Percentiles rank a stretch among this genome's conserved stretches.
Evolutionary conservation across 805 yeast species (phyloP).

Genomic region (Sungouiozyma intestinalis): DNA sequence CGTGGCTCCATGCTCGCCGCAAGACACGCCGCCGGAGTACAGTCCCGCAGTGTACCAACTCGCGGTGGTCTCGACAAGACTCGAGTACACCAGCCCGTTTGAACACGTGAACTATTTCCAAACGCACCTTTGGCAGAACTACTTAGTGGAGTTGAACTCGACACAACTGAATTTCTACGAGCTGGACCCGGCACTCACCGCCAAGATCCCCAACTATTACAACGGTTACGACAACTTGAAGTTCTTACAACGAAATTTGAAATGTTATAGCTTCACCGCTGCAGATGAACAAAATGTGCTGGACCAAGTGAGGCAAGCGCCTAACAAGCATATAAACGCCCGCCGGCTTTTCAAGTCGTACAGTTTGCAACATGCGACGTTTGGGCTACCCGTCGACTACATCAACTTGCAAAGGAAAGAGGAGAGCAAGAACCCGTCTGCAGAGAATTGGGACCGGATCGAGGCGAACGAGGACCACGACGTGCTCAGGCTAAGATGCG

Average conservation of each 20-base stretch:
- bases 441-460: neutral
- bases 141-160: constrained; percentile 67
- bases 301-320: constrained; percentile 9
- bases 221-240: constrained; percentile 13
- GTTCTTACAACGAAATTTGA: neutral
- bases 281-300: constrained; percentile 16
- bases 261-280: neutral
- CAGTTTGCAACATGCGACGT: constrained; percentile 71
- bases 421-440: neutral
- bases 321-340: constrained; percentile 21
- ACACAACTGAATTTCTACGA: constrained; percentile 71
- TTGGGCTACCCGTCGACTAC: constrained; percentile 73
- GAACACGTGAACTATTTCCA: constrained; percentile 41
- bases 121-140: constrained; percentile 58
- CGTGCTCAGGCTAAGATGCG: constrained; percentile 65
- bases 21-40: constrained; percentile 52
- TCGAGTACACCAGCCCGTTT: constrained; percentile 71
- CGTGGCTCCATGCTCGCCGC: constrained; percentile 1
- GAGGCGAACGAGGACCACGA: constrained; percentile 31
- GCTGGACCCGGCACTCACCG: constrained; percentile 28
- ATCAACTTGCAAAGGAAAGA: constrained; percentile 2
- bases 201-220: constrained; percentile 21
- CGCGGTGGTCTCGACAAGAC: constrained; percentile 50
- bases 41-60: constrained; percentile 53
- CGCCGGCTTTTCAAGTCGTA: constrained; percentile 44